Evolutionary conservation across 768 basidiomycete species (phyloP).

Genomic region (Saitozyma podzolica): DNA sequence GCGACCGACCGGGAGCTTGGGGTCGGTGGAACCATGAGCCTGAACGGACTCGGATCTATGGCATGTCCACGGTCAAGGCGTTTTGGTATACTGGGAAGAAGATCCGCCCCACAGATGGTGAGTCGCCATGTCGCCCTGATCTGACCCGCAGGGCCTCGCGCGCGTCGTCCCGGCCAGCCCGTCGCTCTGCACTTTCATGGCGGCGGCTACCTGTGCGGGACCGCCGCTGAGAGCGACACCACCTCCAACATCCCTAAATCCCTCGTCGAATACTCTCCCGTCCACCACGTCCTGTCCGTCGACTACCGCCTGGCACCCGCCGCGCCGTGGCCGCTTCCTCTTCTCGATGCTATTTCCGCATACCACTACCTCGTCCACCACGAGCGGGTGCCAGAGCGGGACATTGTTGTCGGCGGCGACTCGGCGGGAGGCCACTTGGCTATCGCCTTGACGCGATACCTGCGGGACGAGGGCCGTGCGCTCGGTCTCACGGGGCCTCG

Average conservation of each 20-base stretch:
- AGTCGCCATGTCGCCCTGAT: not conserved
- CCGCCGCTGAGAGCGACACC: slow-evolving; percentile 43
- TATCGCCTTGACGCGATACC: slow-evolving; percentile 81
- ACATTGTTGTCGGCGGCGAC: slow-evolving; percentile 73
- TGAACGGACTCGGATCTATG: slow-evolving; percentile 16
- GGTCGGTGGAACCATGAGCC: slow-evolving; percentile 29
- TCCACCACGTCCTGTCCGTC: slow-evolving; percentile 53
- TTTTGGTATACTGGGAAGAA: slow-evolving; percentile 45
- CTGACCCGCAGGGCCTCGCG: slow-evolving; percentile 5
- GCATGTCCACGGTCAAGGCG: slow-evolving; percentile 31
- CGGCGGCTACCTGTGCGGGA: slow-evolving; percentile 43
- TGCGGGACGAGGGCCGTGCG: slow-evolving; percentile 78
- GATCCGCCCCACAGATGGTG: slow-evolving; percentile 20
- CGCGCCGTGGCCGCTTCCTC: slow-evolving; percentile 85
- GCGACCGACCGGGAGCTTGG: slow-evolving; percentile 15
- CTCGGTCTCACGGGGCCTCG: slow-evolving; percentile 60
- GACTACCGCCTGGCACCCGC: slow-evolving; percentile 96
- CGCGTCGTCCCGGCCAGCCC: slow-evolving; percentile 23
- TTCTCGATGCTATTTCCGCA: slow-evolving; percentile 77
- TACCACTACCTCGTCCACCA: slow-evolving; percentile 79
- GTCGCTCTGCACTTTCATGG: slow-evolving; percentile 44
- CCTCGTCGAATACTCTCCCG: slow-evolving; percentile 35
- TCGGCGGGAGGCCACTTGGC: slow-evolving; percentile 89
- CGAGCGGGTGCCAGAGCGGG: slow-evolving; percentile 80
- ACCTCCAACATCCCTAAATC: slow-evolving; percentile 37